Base-by-base conservation (phyloP, 1,284 basidiomycete genomes). In the Schizopora paradoxa region DNA sequence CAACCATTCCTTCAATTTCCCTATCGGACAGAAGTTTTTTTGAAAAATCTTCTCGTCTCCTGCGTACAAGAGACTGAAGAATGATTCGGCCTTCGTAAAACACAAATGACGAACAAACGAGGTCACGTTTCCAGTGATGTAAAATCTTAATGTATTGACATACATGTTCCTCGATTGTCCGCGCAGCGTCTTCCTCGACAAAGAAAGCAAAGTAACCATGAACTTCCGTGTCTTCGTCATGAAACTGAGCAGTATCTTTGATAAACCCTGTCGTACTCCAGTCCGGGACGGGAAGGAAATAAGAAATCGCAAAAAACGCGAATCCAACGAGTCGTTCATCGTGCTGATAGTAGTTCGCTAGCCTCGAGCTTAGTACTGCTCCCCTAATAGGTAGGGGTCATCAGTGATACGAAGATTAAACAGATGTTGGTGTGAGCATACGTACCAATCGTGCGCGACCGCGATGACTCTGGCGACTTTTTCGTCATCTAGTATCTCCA, bases 371-470 rank as follows among this genome's bases (percentile, higher is more conserved):
- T 11, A 51, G 25, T 2, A 16, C 43, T 31, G 43, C 56, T 37
- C 58, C 63, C 61, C 54, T 66, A 19, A 13, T 22, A 45, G n/a
- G n/a, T n/a, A 7, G 39, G 27, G 16, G 46, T 36, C 41, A 48
- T 46, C 31, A 49, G 48, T 10, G 45, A 14, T 36, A 33, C 23
- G 36, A 45, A 47, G 44, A 18, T 28, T 55, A 51, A 19, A 33
- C 26, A 39, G 21, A 25, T 4, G 13, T 31, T 10, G 4, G 6
- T 10, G 18, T 13, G 14, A 29, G 31, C 6, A 34, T 16, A 49
- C 54, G n/a, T 31, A 63, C 63, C 62, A 64, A 41, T 65, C 61
- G 36, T 64, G 62, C 1, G 54, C 58, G 21, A 66, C 45, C 13
- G 48, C 51, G 31, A 65, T 45, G 13, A 50, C 56, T 31, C 51